Conservation (phyloP, 306 rosid genomes). For the Rosa chinensis region DNA sequence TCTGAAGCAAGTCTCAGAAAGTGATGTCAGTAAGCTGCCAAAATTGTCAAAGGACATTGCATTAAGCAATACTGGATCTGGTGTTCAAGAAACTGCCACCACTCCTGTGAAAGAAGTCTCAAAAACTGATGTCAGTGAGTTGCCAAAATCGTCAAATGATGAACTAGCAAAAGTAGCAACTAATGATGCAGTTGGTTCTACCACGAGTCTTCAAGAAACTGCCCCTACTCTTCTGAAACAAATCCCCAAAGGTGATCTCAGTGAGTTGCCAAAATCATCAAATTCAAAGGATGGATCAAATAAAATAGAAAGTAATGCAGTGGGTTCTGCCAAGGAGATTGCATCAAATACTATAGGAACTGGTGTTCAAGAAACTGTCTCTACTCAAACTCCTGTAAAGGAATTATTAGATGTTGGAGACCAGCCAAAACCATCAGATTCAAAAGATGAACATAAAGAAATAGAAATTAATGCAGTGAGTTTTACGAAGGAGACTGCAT, state of each 20-base stretch:
- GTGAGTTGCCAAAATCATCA: background rate
- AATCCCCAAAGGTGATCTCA: background rate
- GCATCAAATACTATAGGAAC: constrained; percentile 15
- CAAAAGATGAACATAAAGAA: background rate
- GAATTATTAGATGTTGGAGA: background rate
- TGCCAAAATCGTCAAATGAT: constrained; percentile 22
- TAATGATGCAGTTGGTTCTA: constrained; percentile 20
- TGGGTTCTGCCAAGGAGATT: background rate
- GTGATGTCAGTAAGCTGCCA: background rate
- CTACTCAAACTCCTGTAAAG: background rate
- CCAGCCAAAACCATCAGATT: background rate
- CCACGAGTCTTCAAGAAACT: background rate
- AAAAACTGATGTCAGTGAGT: constrained; percentile 32
- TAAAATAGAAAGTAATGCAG: constrained; percentile 30
- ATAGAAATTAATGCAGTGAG: background rate
- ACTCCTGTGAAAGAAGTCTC: constrained; percentile 37
- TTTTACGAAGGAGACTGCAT: background rate
- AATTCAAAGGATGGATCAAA: background rate
- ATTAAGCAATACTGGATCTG: background rate
- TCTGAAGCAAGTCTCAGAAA: background rate
- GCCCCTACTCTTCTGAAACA: background rate
- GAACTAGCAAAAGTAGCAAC: constrained; percentile 28
- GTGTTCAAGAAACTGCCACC: background rate
- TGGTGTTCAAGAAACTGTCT: constrained; percentile 23
- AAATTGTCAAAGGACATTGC: background rate